phyloP scores from a whole-genome alignment of 495 filamentous ascomycete genomes.

The Neurospora sp. region DNA sequence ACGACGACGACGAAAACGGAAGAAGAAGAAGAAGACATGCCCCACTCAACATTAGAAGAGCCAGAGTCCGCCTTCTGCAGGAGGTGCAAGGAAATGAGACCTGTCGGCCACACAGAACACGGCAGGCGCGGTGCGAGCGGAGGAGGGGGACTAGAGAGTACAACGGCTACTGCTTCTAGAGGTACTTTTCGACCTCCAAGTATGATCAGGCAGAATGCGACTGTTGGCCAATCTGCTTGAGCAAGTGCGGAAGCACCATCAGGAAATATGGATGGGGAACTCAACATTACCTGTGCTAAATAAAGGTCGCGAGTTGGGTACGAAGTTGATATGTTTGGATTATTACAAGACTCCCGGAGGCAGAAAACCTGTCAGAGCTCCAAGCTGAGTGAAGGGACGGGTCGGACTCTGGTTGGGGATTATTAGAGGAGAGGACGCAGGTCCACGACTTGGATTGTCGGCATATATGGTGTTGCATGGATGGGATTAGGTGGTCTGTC shows the following conservation, averaged over 20 bases:
- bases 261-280: background rate
- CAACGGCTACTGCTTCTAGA: background rate
- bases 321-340: background rate
- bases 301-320: background rate
- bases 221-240: background rate
- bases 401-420: background rate
- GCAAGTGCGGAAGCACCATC: background rate
- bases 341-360: background rate
- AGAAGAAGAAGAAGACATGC: background rate
- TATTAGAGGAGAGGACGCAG: background rate
- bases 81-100: background rate
- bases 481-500: background rate
- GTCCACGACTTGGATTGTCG: background rate
- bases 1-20: background rate
- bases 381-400: background rate
- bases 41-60: background rate
- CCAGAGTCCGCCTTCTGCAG: background rate
- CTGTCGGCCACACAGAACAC: background rate
- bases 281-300: background rate
- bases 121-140: background rate
- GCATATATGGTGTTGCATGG: background rate
- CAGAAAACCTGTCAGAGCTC: background rate
- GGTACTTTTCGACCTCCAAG: background rate
- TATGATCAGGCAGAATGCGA: background rate
- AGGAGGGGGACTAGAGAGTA: background rate